Evolutionary conservation across 306 rosid species (phyloP).

Genomic region (Acmispon strigosus): DNA sequence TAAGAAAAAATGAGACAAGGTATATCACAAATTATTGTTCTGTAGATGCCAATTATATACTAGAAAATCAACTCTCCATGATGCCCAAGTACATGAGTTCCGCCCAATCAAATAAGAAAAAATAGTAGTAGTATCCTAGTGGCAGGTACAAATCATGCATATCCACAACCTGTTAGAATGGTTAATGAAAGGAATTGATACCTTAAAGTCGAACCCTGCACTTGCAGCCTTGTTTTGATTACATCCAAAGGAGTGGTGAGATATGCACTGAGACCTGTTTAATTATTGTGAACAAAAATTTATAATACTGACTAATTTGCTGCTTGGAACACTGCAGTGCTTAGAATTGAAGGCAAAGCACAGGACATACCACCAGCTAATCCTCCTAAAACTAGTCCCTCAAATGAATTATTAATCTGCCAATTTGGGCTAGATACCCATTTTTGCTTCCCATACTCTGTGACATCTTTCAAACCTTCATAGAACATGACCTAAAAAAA

Average conservation of each 20-base stretch:
- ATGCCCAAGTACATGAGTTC: not conserved
- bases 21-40: not conserved
- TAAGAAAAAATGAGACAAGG: not conserved
- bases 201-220: slow-evolving; percentile 77
- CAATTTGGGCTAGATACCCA: slow-evolving; percentile 36
- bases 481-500: slow-evolving; percentile 67
- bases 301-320: not conserved
- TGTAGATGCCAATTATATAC: not conserved
- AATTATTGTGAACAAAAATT: slow-evolving; percentile 13
- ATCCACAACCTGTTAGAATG: not conserved
- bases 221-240: slow-evolving; percentile 80
- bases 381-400: slow-evolving; percentile 79
- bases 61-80: not conserved
- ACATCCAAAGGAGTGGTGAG: slow-evolving; percentile 92
- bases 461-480: slow-evolving; percentile 63
- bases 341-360: slow-evolving; percentile 11
- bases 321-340: not conserved
- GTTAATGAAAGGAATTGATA: slow-evolving; percentile 19
- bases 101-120: not conserved
- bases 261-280: slow-evolving; percentile 72
- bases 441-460: slow-evolving; percentile 54
- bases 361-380: slow-evolving; percentile 79
- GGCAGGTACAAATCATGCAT: not conserved
- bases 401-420: slow-evolving; percentile 50
- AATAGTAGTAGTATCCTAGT: not conserved